These are phyloP conservation scores for Jaltomata sinuosa DNA, from an alignment of 257 asterid genomes.

Conservation along the genomic window DNA sequence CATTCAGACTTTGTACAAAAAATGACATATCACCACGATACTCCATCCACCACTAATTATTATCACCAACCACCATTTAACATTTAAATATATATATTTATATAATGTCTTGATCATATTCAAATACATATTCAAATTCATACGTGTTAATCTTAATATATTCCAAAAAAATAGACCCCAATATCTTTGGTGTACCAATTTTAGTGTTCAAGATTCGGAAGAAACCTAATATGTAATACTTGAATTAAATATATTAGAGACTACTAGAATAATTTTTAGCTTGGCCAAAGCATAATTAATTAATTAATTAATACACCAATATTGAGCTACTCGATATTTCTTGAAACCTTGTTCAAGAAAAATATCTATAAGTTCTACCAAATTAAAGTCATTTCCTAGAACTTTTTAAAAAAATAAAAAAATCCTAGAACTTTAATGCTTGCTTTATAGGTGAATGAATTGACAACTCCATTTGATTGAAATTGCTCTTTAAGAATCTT, in stretches of 20 bases:
- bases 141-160: not conserved
- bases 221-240: not conserved
- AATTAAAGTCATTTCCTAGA: not conserved
- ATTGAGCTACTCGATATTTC: not conserved
- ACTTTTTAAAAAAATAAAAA: too few species aligned
- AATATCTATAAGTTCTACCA: not conserved
- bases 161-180: not conserved
- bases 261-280: not conserved
- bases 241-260: not conserved
- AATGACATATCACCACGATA: not conserved
- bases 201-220: not conserved
- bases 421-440: too few species aligned
- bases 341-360: not conserved
- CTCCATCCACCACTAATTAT: too few species aligned
- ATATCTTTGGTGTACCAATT: not conserved
- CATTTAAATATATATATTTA: too few species aligned
- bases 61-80: too few species aligned
- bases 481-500: not conserved
- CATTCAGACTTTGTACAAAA: not conserved
- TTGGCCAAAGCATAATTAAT: not conserved
- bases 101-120: too few species aligned
- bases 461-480: not conserved
- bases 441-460: not conserved
- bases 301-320: not conserved
- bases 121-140: not conserved